Percentiles rank a stretch among this genome's conserved stretches.
These are phyloP conservation scores for Pseudogymnoascus sp. DNA, from an alignment of 2,329 filamentous ascomycete genomes.

Conservation along the genomic window DNA sequence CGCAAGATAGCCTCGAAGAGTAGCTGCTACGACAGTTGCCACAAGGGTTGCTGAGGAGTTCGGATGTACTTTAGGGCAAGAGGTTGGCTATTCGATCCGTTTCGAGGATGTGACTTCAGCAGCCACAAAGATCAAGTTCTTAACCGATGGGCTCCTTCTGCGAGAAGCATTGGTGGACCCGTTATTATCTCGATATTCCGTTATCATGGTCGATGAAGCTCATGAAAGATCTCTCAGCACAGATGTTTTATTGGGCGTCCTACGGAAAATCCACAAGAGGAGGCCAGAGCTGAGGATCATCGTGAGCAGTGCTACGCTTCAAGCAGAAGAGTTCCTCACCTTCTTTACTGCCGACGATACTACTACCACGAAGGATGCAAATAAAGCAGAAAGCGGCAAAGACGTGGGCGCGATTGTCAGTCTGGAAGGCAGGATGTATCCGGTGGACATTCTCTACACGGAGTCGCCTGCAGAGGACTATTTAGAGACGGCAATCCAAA, in stretches of 20 bases:
- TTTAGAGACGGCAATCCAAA: conserved; percentile 70
- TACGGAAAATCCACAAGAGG: conserved; percentile 82
- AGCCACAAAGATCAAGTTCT: conserved; percentile 82
- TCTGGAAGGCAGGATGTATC: conserved; percentile 79
- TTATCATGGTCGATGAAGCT: conserved; percentile 97
- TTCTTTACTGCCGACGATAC: conserved; percentile 54
- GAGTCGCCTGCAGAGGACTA: conserved; percentile 77
- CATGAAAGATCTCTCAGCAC: conserved; percentile 91
- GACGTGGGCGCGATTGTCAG: conserved; percentile 61
- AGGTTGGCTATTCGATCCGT: conserved; percentile 85
- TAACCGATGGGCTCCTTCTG: conserved; percentile 87
- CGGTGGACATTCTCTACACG: conserved; percentile 79
- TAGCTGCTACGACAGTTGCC: conserved; percentile 86
- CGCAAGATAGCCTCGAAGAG: conserved; percentile 64
- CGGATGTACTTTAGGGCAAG: conserved; percentile 76
- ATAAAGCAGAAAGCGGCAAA: conserved; percentile 26
- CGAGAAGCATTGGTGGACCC: conserved; percentile 91
- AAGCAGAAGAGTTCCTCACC: conserved; percentile 74
- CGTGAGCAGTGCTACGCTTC: conserved; percentile 86
- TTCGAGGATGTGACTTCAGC: conserved; percentile 88
- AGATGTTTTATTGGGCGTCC: conserved; percentile 77
- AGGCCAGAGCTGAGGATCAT: conserved; percentile 78
- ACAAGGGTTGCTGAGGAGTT: conserved; percentile 83
- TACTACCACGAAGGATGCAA: conserved; percentile 18
- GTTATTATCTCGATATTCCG: conserved; percentile 79